Base-by-base conservation (phyloP, 2,329 filamentous ascomycete species). In the Pseudogymnoascus sp. region DNA sequence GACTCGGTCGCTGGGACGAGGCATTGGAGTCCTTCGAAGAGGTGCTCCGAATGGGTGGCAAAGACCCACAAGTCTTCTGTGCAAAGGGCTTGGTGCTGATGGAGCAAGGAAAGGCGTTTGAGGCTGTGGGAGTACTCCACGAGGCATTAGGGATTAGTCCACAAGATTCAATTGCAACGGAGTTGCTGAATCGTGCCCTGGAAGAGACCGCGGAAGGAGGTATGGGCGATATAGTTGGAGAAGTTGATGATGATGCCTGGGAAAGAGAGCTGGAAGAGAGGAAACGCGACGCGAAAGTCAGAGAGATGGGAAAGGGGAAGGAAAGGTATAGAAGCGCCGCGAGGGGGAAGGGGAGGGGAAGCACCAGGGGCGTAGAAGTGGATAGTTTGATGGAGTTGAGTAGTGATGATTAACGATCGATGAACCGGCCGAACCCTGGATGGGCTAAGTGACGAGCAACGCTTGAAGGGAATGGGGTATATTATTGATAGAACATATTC, bases 1-100 rank as follows among this genome's bases (percentile, higher is more conserved):
- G 91, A 15, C 76, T 88, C 61, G 82, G 86, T 1, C 79, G 84
- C 62, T 85, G 87, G 66, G 81, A 86, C 31, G 84, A 89, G 60
- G 88, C 93, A 0, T 80, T 97, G 9, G 81, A 79, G 1, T 84
- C 93, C 70, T 97, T 97, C 68, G 89, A 97, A 65, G 87, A 92
- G 69, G 94, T 96, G 31, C 80, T 97, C 31, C 82, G 93, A 10
- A 84, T 90, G 54, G 90, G 91, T 6, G 88, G 88, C 44, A 92
- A 92, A 66, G 89, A 94, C 65, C 81, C 89, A 0, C 82, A 84
- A 31, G 83, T 94, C 2, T 94, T 96, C 71, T 84, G 85, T 58
- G 87, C 91, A 9, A 93, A 96, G 69, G 93, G 90, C 0, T 78
- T 97, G 13, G 88, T 96, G 10, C 80, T 93, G 61, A 81, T 97